Base-by-base conservation (phyloP, 2,329 filamentous ascomycete species). In the Colletotrichum simmondsii region DNA sequence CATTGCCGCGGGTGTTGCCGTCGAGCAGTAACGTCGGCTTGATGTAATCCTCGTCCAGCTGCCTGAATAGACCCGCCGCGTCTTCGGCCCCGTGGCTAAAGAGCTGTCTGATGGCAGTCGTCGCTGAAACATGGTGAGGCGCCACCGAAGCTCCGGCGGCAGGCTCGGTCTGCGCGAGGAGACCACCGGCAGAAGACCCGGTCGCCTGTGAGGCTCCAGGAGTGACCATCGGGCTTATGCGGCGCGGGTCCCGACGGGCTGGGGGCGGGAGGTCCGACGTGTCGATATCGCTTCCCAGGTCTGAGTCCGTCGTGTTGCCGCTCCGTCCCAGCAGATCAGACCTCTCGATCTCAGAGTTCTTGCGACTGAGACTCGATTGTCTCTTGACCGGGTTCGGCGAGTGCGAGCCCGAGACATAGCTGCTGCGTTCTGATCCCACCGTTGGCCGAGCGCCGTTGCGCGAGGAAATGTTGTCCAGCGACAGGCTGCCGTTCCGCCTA, bases 11-110 rank as follows among this genome's bases (percentile, higher is more conserved):
- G 24, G 53, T 72, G 49, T 77, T 77, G 52, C 79, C 93, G 83
- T 98, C 95, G 24, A 98, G 88, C 75, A 98, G 83, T 68, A 98
- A 84, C 80, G 92, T 94, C 22, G 96, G 96, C 86, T 98, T 98
- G 83, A 98, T 95, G 81, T 95, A 98, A 73, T 95, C 95, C 82
- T 99, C 97, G 81, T 99, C 97, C 73, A 99, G 86, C 83, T 98
- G 95, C 76, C 92, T 92, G 82, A 99, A 97, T 84, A 97, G 91
- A 58, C 93, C 95, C 11, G 94, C 93, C 57, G 97, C 95, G 81
- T 99, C 97, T 63, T 97, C 95, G 1, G 93, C 90, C 35, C 61
- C 61, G 22, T 64, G 61, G 19, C 93, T 94, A 76, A 97, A 91
- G 10, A 99, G 86, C 79, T 96, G 93, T 69, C 92, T 91, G 71